A percentile compares a stretch with the other conserved stretches of the same genome.
Conservation (phyloP, 2,329 filamentous ascomycete genomes). For the Xylariales sp. region DNA sequence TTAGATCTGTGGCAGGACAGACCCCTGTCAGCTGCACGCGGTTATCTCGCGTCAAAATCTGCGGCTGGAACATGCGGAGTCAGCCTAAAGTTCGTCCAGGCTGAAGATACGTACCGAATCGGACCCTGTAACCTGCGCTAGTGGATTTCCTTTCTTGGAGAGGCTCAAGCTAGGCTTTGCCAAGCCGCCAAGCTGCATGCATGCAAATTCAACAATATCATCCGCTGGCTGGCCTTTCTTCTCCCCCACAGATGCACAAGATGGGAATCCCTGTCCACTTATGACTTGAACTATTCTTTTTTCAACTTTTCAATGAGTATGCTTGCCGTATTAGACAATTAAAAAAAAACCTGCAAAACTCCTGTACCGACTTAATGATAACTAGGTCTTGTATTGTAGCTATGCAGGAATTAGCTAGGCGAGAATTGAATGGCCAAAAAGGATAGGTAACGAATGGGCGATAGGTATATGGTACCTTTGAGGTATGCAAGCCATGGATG, state of each 20-base stretch:
- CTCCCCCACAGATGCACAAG: slow-evolving; percentile 33
- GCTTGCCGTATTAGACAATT: too few species aligned
- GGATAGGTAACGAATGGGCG: too few species aligned
- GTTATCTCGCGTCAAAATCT: slow-evolving; percentile 43
- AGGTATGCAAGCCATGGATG: too few species aligned
- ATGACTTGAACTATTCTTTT: too few species aligned
- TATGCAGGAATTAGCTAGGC: too few species aligned
- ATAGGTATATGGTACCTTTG: too few species aligned
- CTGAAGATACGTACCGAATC: slow-evolving; percentile 34
- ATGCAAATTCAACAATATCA: slow-evolving; percentile 35
- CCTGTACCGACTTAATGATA: too few species aligned
- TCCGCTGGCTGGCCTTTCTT: slow-evolving; percentile 5
- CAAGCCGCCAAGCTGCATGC: slow-evolving; percentile 33
- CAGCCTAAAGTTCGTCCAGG: slow-evolving; percentile 18
- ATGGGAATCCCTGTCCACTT: slow-evolving; percentile 25
- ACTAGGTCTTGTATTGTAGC: too few species aligned
- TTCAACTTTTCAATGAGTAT: too few species aligned
- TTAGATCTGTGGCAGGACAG: slow-evolving; percentile 26
- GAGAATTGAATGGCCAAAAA: too few species aligned
- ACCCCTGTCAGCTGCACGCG: slow-evolving; percentile 35
- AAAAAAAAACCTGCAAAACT: too few species aligned
- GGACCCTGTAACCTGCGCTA: slow-evolving; percentile 15
- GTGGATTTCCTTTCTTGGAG: slow-evolving; percentile 36
- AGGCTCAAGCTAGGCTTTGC: slow-evolving; percentile 38
- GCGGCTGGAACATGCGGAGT: slow-evolving; percentile 35